A percentile compares a stretch with the other conserved stretches of the same genome.
Conservation (phyloP, 2,329 filamentous ascomycete genomes). For the Aureobasidium subglaciale region DNA sequence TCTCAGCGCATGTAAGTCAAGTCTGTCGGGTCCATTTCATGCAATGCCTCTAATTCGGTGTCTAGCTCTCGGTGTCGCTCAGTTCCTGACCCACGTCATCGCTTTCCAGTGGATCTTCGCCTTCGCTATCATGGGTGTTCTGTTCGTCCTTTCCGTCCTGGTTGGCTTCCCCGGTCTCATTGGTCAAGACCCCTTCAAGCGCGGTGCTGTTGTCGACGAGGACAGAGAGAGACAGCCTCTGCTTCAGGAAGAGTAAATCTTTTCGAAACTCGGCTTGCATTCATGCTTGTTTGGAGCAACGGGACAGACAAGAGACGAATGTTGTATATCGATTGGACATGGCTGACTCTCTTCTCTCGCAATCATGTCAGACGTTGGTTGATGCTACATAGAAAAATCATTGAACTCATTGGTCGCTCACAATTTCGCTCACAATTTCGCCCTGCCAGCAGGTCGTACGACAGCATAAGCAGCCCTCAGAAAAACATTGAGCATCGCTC, state of each 20-base stretch:
- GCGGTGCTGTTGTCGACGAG: slow-evolving; percentile 37
- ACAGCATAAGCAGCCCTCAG: not conserved
- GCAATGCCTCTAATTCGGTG: not conserved
- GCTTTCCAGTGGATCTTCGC: slow-evolving; percentile 91
- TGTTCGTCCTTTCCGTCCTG: slow-evolving; percentile 61
- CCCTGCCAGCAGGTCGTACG: not conserved
- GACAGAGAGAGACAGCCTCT: slow-evolving; percentile 50
- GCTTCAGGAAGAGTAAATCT: slow-evolving; percentile 36
- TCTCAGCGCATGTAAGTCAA: slow-evolving; percentile 56
- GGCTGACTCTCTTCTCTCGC: not conserved
- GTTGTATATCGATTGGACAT: not conserved
- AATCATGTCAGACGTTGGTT: not conserved
- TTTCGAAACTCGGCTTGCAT: not conserved
- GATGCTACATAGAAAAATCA: not conserved
- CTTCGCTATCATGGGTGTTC: slow-evolving; percentile 69
- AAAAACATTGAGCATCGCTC: not conserved
- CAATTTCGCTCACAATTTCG: not conserved
- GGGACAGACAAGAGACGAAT: not conserved
- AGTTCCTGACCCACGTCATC: slow-evolving; percentile 57
- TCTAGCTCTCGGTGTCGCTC: slow-evolving; percentile 62
- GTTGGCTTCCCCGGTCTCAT: slow-evolving; percentile 59
- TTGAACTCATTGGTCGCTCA: not conserved
- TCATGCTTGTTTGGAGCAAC: not conserved
- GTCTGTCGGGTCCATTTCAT: no score
- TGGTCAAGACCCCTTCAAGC: slow-evolving; percentile 50